phyloP scores from a whole-genome alignment of 75 land plant species.

The Ceratopteris richardii region DNA sequence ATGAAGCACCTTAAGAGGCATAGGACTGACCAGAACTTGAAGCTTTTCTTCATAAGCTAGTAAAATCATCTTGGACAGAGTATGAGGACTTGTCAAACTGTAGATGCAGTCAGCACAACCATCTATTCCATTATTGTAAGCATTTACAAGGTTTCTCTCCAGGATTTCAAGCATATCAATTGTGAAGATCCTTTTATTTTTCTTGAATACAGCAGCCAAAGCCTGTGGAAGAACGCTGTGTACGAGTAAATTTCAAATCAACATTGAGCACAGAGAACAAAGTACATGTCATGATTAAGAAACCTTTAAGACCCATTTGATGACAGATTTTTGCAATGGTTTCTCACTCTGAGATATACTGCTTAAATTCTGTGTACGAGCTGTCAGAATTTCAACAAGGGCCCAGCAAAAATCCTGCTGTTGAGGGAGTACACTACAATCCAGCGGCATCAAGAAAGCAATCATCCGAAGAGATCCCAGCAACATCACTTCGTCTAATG shows the following conservation, averaged over 20 bases:
- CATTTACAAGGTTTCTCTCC: conserved; percentile 4
- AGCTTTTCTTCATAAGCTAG: conserved; percentile 8
- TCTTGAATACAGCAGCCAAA: conserved; percentile 7
- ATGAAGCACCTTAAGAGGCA: conserved; percentile 13
- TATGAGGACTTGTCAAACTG: conserved; percentile 2
- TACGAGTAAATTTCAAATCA: not conserved
- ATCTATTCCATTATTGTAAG: conserved; percentile 1
- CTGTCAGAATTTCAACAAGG: not conserved
- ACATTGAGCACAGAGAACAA: not conserved
- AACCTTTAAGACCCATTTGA: conserved; percentile 6
- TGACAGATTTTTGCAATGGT: not conserved
- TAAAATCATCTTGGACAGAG: conserved; percentile 7
- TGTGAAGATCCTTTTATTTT: conserved; percentile 1
- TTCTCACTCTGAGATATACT: not conserved
- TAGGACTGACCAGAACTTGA: conserved; percentile 5
- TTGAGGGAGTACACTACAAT: not conserved
- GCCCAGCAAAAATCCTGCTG: not conserved
- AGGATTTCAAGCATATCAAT: conserved; percentile 2
- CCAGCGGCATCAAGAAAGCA: not conserved
- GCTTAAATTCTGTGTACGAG: not conserved
- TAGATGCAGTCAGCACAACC: conserved; percentile 15
- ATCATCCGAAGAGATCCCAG: conserved; percentile 1
- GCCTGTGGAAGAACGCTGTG: conserved; percentile 2
- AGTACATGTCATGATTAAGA: not conserved
- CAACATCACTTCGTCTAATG: not conserved